Evolutionary conservation across 345 rosid genomes (phyloP).

Genomic region (Euphorbia lathyris): DNA sequence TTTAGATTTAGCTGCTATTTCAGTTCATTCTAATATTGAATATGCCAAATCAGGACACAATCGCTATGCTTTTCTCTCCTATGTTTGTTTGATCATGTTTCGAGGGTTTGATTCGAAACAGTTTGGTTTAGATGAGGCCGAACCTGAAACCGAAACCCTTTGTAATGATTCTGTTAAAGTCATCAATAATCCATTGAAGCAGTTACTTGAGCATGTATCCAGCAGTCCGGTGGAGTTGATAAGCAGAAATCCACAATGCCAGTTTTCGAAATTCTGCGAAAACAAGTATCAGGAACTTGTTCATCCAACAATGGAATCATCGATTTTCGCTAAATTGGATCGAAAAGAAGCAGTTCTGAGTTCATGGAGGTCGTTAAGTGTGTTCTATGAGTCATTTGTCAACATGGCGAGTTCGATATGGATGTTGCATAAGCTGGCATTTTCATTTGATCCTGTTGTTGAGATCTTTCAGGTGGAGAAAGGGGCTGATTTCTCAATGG

Average conservation of each 20-base stretch:
- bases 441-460: constrained; percentile 76
- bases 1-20: constrained; percentile 74
- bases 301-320: constrained; percentile 83
- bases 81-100: constrained; percentile 80
- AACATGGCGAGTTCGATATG: constrained; percentile 82
- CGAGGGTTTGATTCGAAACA: constrained; percentile 55
- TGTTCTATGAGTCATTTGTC: constrained; percentile 75
- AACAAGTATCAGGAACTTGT: constrained; percentile 85
- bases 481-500: constrained; percentile 69
- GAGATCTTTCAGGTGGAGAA: constrained; percentile 86
- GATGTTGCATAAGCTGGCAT: constrained; percentile 75
- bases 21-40: constrained; percentile 51
- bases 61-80: constrained; percentile 65
- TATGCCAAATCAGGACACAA: constrained; percentile 57
- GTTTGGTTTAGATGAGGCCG: constrained; percentile 43
- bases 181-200: constrained; percentile 40
- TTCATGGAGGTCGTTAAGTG: constrained; percentile 76
- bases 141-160: constrained; percentile 16
- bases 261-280: constrained; percentile 77
- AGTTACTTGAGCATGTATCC: constrained; percentile 70
- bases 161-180: constrained; percentile 30
- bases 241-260: constrained; percentile 58
- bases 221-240: constrained; percentile 78
- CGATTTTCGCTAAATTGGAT: constrained; percentile 73
- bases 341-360: constrained; percentile 60